Base-by-base conservation (phyloP, 208 protist species). In the Crithidia mellificae region DNA sequence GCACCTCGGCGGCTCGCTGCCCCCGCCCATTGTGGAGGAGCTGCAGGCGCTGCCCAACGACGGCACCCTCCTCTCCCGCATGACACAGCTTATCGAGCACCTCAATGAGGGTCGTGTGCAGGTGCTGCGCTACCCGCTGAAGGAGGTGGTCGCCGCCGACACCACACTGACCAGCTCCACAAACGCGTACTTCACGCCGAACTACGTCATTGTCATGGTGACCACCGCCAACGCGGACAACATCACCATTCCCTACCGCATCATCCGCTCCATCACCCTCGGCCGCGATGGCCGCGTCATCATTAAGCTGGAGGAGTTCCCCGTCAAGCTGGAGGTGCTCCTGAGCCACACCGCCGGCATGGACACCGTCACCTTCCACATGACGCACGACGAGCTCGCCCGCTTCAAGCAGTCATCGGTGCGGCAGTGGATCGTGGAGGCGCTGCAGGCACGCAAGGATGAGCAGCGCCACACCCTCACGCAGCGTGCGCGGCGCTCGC, bases 181-280 rank as follows among this genome's bases (percentile, higher is more conserved):
- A 0, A 77, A 84, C 20, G 87, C 78, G 12, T 95, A 88, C 74
- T 96, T 96, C 65, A 91, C 87, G 20, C 80, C 81, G 6, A 67
- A 93, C 68, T 95, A 92, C 76, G 71, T 95, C 51, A 81, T 91
- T 52, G 77, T 93, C 30, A 78, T 96, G 69, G 72, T 95, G 34
- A 93, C 81, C 22, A 72, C 84, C 11, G 63, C 72, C 59, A 91
- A 89, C 54, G 92, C 89, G 1, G 89, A 94, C 68, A 92, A 96
- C 68, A 75, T 94, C 36, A 95, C 92, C 56, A 88, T 96, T 44
- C 84, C 88, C 1, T 96, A 94, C 74, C 69, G 68, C 49, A 78
- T 74, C 39, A 91, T 96, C 49, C 87, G 89, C 50, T 92, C 84
- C 15, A 89, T 95, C 34, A 93, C 83, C 15, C 75, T 94, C 29